Evolutionary conservation across 345 rosid genomes (phyloP), one percentile per base, ranked within the genome.

Genomic region (Pistacia vera): DNA sequence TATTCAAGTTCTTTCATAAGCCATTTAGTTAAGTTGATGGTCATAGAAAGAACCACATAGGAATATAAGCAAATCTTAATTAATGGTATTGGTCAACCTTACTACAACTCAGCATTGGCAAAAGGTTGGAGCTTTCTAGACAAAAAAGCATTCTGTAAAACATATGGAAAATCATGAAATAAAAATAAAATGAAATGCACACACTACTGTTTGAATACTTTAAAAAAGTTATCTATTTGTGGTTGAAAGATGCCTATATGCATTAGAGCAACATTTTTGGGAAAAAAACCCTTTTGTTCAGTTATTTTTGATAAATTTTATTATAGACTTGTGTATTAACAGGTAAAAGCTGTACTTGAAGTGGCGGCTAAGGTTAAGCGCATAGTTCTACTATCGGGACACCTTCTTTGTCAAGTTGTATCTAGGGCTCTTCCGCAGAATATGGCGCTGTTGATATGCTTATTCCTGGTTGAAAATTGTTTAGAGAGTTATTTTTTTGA

Each of bases 381-480:
- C 76, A 84, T 89, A 73, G 89, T 92, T 81, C 86, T 95, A 73
- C 84, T 95, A 51, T 93, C 99, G 99, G 99, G 82, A 95, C 99
- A 60, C 99, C 99, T 79, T 95, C 99, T 75, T 84, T 95, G 84
- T 93, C 98, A 80, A 95, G 99, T 95, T 92, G 86, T 91, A 76
- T 75, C 65, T 25, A 54, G 70, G 73, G 59, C 63, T 69, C 10
- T 70, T 18, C 74, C 49, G 72, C 71, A 77, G 52, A 74, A 61
- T 68, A 68, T 55, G 72, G 56, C 52, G 33, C 70, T 74, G 55
- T 70, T 67, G 48, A 60, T 60, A 66, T 78, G 35, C 73, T 36
- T 65, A 41, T 52, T 44, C 28, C 35, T 72, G 51, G n/a, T 62
- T 52, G 70, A 73, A 76, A 56, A 35, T 16, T 52, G 38, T 38